Evolutionary conservation across 2,329 filamentous ascomycete species (phyloP), one percentile per base, ranked within the genome.

Genomic region (Amauroascus verrucosus): DNA sequence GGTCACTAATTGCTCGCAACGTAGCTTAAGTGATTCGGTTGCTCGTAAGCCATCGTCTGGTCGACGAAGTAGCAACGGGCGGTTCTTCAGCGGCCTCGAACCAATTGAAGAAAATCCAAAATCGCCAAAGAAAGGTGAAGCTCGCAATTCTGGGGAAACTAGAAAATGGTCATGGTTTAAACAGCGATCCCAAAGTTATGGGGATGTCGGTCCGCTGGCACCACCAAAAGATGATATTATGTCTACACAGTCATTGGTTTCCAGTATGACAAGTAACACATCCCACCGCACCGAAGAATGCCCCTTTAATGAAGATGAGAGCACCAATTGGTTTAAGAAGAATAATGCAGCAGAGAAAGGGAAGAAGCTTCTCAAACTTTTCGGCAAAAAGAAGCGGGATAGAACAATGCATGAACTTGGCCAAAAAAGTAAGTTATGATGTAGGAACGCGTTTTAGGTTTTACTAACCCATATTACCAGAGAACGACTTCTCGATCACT

Each of bases 101-200:
- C 68, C 72, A 0, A 74, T 74, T 53, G 64, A 70, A 26, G 72
- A 76, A 58, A 59, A 66, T 43, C 66, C 70, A 14, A 60, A 60
- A 35, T 67, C 66, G 16, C 63, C 68, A 11, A 67, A 63, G 51
- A 60, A 58, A 38, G 60, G 51, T 5, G 61, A 59, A 13, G 48
- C 53, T 3, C 61, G 58, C 18, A 44, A 53, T 22, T 56, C 62
- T 6, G 56, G 48, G 2, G 68, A 69, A 14, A 60, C 61, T 18
- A 73, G 70, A 54, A 75, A 73, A 57, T 74, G 73, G 71, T 68
- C 70, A 13, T 75, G 72, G 72, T 72, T 74, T 45, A 72, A 70
- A 50, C 64, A 67, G 35, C 64, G 61, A 14, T 60, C 63, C 6
- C 62, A 68, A 13, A 53, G 53, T 9, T 58, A 62, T 7, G 61